Percentiles rank a stretch among this genome's conserved stretches.
These are phyloP conservation scores for Hypoxylon trugodes DNA, from an alignment of 495 filamentous ascomycete species.

Conservation along the genomic window DNA sequence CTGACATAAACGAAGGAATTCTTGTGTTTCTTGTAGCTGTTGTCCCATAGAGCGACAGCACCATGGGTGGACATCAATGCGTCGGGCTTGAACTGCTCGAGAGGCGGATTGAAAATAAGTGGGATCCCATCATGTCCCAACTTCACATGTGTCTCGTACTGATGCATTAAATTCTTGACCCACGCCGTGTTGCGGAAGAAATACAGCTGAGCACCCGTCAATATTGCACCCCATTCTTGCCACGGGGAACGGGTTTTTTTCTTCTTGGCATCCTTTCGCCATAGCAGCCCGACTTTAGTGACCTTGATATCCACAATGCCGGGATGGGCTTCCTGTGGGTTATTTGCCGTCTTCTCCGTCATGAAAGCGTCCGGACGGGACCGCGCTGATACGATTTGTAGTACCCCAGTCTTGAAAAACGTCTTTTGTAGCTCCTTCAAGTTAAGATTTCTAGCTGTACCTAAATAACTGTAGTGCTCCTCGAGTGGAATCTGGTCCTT, in stretches of 20 bases:
- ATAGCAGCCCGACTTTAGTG: conserved; percentile 93
- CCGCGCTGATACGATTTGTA: conserved; percentile 92
- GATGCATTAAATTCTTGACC: conserved; percentile 89
- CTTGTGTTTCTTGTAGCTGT: conserved; percentile 93
- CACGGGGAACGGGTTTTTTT: conserved; percentile 95
- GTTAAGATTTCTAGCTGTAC: conserved; percentile 76
- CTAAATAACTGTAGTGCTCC: conserved; percentile 88
- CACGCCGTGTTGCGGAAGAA: conserved; percentile 93
- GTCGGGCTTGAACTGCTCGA: conserved; percentile 93
- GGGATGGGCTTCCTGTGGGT: conserved; percentile 86
- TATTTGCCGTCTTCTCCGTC: conserved; percentile 80
- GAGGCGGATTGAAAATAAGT: conserved; percentile 85
- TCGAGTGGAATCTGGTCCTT: conserved; percentile 93
- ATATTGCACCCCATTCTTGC: conserved; percentile 97
- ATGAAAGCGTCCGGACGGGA: conserved; percentile 96
- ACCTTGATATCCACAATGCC: conserved; percentile 97
- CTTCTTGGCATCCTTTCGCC: conserved; percentile 94
- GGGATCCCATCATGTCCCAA: conserved; percentile 70
- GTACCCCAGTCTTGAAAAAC: conserved; percentile 86
- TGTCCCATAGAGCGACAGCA: conserved; percentile 87
- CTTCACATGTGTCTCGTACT: conserved; percentile 81
- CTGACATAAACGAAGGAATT: conserved; percentile 90
- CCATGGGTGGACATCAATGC: conserved; percentile 90
- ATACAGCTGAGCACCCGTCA: conserved; percentile 94
- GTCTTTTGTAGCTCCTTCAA: conserved; percentile 80